Conservation (phyloP, 208 protist genomes). For the Herpetomonas muscarum region DNA sequence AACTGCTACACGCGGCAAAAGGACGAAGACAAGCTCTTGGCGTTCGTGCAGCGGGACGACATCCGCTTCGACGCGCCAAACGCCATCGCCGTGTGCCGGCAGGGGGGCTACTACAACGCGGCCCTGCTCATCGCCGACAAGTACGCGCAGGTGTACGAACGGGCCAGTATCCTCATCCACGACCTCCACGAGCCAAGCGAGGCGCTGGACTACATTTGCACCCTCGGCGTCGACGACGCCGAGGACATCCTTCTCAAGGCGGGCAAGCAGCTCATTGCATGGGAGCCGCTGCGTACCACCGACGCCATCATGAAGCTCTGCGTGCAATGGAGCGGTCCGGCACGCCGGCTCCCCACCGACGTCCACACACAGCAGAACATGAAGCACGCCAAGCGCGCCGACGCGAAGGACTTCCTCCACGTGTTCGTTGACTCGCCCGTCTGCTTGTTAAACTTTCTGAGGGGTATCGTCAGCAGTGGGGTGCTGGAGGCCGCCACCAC, state of each 20-base stretch:
- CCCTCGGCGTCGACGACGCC: constrained; percentile 76
- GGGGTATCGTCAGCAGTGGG: constrained; percentile 71
- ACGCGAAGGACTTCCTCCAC: constrained; percentile 74
- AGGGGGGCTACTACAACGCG: constrained; percentile 87
- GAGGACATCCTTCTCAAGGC: constrained; percentile 80
- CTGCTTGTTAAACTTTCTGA: constrained; percentile 90
- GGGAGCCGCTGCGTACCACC: constrained; percentile 47
- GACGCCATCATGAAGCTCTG: constrained; percentile 64
- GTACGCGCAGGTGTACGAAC: constrained; percentile 78
- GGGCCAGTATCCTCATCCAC: constrained; percentile 87
- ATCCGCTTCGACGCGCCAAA: constrained; percentile 93
- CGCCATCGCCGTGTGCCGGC: constrained; percentile 92
- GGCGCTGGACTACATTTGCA: constrained; percentile 70
- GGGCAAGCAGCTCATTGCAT: constrained; percentile 70
- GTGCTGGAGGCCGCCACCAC: constrained; percentile 21
- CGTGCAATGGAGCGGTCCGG: constrained; percentile 59
- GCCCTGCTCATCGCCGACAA: constrained; percentile 83
- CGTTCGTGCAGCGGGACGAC: constrained; percentile 89
- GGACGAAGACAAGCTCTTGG: constrained; percentile 81
- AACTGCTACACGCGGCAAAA: constrained; percentile 97
- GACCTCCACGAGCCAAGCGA: constrained; percentile 54
- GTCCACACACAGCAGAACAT: neutral
- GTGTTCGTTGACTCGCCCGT: constrained; percentile 87
- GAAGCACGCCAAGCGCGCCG: constrained; percentile 50
- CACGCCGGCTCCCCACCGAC: constrained; percentile 17